Evolutionary conservation across 139 green algal genomes (phyloP).

Genomic region (Picochlorum sp.): DNA sequence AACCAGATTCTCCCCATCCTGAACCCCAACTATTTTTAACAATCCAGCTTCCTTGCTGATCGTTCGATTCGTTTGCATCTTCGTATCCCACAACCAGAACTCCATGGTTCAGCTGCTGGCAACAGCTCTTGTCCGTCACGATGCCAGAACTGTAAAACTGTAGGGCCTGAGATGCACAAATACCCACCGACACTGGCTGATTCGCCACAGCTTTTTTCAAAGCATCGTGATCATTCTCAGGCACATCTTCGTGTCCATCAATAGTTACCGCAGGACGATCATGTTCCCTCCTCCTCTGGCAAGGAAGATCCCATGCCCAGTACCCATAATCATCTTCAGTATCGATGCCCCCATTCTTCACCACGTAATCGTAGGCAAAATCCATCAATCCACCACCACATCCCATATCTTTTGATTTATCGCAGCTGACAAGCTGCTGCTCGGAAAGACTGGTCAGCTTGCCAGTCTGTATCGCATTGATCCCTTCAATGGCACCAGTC

Average conservation of each 20-base stretch:
- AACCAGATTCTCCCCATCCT: constrained; percentile 37
- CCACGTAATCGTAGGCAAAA: constrained; percentile 45
- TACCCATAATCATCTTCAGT: constrained; percentile 81
- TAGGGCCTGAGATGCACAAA: constrained; percentile 67
- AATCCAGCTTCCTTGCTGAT: constrained; percentile 42
- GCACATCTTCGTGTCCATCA: constrained; percentile 81
- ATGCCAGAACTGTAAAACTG: constrained; percentile 77
- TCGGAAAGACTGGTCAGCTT: constrained; percentile 72
- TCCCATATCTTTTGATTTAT: constrained; percentile 33
- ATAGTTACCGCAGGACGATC: constrained; percentile 45
- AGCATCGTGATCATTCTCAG: constrained; percentile 37
- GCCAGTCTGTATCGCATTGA: constrained; percentile 69
- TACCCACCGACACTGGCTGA: constrained; percentile 80
- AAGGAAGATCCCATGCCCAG: constrained; percentile 38
- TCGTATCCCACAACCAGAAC: constrained; percentile 72
- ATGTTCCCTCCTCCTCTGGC: constrained; percentile 37
- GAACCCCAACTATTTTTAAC: constrained; percentile 92
- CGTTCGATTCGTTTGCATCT: background rate
- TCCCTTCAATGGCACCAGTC: constrained; percentile 58
- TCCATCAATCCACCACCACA: constrained; percentile 50
- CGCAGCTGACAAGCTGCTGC: constrained; percentile 93
- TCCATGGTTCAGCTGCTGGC: constrained; percentile 78
- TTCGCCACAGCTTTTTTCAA: constrained; percentile 51
- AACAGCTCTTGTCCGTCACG: constrained; percentile 38
- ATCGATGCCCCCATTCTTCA: constrained; percentile 61